phyloP scores from a whole-genome alignment of 139 green algal genomes.

The Haematococcus lacustris region DNA sequence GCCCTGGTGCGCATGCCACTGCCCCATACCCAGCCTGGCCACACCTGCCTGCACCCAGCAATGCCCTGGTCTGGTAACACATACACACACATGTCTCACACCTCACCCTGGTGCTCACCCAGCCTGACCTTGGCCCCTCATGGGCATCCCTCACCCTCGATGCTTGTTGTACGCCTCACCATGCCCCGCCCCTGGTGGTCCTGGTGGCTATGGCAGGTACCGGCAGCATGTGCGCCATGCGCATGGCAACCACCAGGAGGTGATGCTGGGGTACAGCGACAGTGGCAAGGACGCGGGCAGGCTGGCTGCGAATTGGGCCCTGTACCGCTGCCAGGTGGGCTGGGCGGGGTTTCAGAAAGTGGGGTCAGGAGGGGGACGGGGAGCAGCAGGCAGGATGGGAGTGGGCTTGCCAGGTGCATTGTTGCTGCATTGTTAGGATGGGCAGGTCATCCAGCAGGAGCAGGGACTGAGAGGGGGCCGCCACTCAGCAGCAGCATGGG shows the following conservation, averaged over 20 bases:
- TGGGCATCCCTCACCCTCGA: too few relatives aligned
- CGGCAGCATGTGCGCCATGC: constrained; percentile 38
- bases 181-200: too few relatives aligned
- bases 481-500: too few relatives aligned
- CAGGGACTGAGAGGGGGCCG: too few relatives aligned
- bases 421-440: too few relatives aligned
- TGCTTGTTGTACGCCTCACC: too few relatives aligned
- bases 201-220: constrained; percentile 31
- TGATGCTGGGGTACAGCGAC: constrained; percentile 98
- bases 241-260: constrained; percentile 64
- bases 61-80: background rate
- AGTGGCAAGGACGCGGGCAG: constrained; percentile 94
- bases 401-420: too few relatives aligned
- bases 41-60: too few relatives aligned
- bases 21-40: too few relatives aligned
- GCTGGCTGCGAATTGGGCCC: constrained; percentile 84
- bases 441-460: too few relatives aligned
- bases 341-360: background rate
- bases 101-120: background rate
- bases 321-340: constrained; percentile 52
- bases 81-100: background rate
- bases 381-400: too few relatives aligned
- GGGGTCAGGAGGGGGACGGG: too few relatives aligned
- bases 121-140: background rate
- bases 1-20: constrained; percentile 33